Base-by-base conservation (phyloP, 768 basidiomycete species). In the Panaeolus papilionaceus region DNA sequence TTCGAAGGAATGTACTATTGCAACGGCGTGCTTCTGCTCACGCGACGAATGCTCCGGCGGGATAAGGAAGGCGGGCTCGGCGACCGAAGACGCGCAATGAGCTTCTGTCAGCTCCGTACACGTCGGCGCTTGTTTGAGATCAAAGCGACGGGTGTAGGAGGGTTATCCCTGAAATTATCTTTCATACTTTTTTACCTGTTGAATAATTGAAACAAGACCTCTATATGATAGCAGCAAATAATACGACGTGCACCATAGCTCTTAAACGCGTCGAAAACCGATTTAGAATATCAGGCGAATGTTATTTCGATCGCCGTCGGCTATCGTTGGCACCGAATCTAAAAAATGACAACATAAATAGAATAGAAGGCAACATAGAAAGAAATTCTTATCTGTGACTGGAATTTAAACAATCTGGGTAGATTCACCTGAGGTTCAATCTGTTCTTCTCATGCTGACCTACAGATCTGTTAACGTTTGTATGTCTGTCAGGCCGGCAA, bases 21-120 rank as follows among this genome's bases (percentile, higher is more conserved):
- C 47, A 23, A 49, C 20, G 47, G 20, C 7, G 47, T 20, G 47
- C 47, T 49, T 49, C 54, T 58, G 26, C 28, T 33, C 54, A 58
- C 54, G 54, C 54, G 54, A 58, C 4, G 33, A 58, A 33, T 11
- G 26, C 26, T 11, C 54, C 28, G 54, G 54, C 54, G 54, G 54
- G 54, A 58, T 28, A 28, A 58, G 28, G 54, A 58, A 58, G 54
- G 54, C 54, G 54, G 54, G 54, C 54, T 28, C 54, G 26, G 54
- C 33, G 54, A 33, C 28, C 54, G 54, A 58, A 58, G 54, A 58
- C 33, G 54, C 54, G 54, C 54, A 33, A 14, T 37, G 6, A 23
- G 28, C 26, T 37, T 58, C 54, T 58, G 54, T 58, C 54, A 58
- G 54, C 54, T 58, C 28, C 54, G 54, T 16, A 58, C 54, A 58